Evolutionary conservation across 306 rosid species (phyloP), one percentile per base, ranked within the genome.

Genomic region (Hippophae rhamnoides): DNA sequence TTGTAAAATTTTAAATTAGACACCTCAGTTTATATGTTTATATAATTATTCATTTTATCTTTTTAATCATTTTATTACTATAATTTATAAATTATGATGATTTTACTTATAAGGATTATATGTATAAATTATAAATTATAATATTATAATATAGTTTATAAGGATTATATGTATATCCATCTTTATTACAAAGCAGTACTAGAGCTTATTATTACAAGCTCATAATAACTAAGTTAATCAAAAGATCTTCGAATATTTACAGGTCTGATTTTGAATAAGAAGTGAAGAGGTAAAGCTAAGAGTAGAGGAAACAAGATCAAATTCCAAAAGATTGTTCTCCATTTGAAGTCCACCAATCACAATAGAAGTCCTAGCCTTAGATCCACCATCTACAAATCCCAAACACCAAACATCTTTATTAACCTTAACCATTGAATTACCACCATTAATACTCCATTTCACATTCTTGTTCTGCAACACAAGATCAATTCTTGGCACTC

Each of bases 321-420:
- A 75, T 40, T 82, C 77, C 23, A 84, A 27, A 42, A 82, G 63
- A 41, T 84, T 75, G 23, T 84, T 79, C 74, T 86, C 84, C 66
- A 81, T 44, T 9, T 86, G 88, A 59, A 60, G 72, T 13, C 77
- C 85, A 25, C 95, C 86, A n/a, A 87, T 78, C n/a, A 75, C 76
- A 26, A 84, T 76, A 0, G 86, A 67, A 53, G 81, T 73, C 64
- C 55, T 70, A 38, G 62, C 61, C n/a, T 47, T 42, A 7, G 12
- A 6, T 5, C 60, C 71, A 5, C 68, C 74, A 40, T 64, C 56
- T 14, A 79, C 74, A 72, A 79, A 72, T 53, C 64, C 81, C 54
- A 79, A 71, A 5, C 84, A 79, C 13, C 49, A 1, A 12, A 66
- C 74, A 25, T 63, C 58, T 12, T 65, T 41, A 44, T 7, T 11